phyloP scores from a whole-genome alignment of 1,284 basidiomycete species.

The Moniliella sp. region DNA sequence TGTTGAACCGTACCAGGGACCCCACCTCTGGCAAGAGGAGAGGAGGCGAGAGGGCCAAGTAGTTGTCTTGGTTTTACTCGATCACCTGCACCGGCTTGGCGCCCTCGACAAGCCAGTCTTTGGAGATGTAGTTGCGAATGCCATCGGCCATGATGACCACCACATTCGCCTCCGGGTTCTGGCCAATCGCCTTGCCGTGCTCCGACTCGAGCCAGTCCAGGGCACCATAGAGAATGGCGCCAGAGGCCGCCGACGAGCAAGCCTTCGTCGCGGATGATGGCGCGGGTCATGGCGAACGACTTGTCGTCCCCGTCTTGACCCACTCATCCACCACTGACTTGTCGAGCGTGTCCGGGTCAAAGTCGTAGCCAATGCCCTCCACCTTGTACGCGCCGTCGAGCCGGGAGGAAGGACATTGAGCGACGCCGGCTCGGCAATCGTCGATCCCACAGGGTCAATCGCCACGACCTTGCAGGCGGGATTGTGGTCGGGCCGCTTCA shows the following conservation, averaged over 20 bases:
- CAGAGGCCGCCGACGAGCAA: slow-evolving; percentile 71
- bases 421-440: slow-evolving; percentile 49
- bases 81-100: too few relatives aligned
- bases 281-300: slow-evolving; percentile 53
- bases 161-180: slow-evolving; percentile 57
- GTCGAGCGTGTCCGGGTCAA: slow-evolving; percentile 20
- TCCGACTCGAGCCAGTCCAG: slow-evolving; percentile 56
- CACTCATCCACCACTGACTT: slow-evolving; percentile 38
- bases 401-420: slow-evolving; percentile 43
- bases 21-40: too few relatives aligned
- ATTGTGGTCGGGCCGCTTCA: slow-evolving; percentile 38
- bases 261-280: slow-evolving; percentile 66
- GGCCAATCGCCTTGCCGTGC: slow-evolving; percentile 42
- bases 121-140: background rate
- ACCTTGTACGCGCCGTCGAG: slow-evolving; percentile 43
- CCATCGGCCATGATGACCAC: slow-evolving; percentile 68
- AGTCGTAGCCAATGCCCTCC: slow-evolving; percentile 36
- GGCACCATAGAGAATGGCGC: slow-evolving; percentile 54
- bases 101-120: background rate
- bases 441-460: slow-evolving; percentile 77
- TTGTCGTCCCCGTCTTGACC: slow-evolving; percentile 69
- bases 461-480: slow-evolving; percentile 45
- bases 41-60: too few relatives aligned
- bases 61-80: too few relatives aligned
- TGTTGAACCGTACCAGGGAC: too few relatives aligned